A percentile compares a stretch with the other conserved stretches of the same genome.
phyloP scores from a whole-genome alignment of 176 grass and related monocot species.

The Chrysopogon serrulatus region DNA sequence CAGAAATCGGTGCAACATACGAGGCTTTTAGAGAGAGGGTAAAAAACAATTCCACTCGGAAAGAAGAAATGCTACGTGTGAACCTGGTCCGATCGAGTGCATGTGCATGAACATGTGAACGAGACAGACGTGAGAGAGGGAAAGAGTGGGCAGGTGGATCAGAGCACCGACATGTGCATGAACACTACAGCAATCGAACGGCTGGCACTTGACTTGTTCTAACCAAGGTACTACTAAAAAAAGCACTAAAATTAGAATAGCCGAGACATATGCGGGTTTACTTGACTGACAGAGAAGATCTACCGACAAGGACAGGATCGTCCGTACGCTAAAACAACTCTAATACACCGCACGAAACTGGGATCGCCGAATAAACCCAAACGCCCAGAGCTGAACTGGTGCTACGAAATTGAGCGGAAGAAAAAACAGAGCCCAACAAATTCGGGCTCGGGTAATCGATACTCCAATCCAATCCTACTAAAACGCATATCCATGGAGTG shows the following conservation, averaged over 20 bases:
- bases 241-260: slow-evolving; percentile 8
- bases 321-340: neutral
- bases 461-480: neutral
- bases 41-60: neutral
- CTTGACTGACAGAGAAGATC: slow-evolving; percentile 21
- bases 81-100: neutral
- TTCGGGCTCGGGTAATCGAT: neutral
- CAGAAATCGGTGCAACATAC: neutral
- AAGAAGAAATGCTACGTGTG: neutral
- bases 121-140: neutral
- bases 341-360: neutral
- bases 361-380: neutral
- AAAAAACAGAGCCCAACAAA: neutral
- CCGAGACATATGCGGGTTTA: neutral
- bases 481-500: neutral
- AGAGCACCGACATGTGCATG: slow-evolving; percentile 35
- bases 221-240: neutral
- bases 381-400: neutral
- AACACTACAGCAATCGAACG: neutral
- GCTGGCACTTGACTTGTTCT: neutral
- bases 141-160: neutral
- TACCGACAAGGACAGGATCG: neutral
- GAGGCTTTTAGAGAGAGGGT: neutral
- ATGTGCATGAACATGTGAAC: slow-evolving; percentile 16
- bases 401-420: neutral